These are phyloP conservation scores for Hemisphaericaspora xylofermentans DNA, from an alignment of 1,139 yeast genomes.

Conservation along the genomic window DNA sequence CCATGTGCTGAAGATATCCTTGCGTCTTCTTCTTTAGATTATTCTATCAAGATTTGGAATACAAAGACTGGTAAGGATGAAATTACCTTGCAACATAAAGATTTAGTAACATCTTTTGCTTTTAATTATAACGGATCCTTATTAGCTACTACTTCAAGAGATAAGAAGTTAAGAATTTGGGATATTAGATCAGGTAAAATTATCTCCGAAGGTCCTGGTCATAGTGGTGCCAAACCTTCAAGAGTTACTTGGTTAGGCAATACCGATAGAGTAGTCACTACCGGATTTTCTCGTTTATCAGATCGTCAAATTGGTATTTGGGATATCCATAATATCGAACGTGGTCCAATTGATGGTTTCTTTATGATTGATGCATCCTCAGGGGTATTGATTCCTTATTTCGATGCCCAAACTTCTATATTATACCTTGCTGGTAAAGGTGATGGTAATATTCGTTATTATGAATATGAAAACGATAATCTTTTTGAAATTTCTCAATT, in stretches of 20 bases:
- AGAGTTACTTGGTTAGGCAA: conserved; percentile 90
- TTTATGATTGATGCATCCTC: conserved; percentile 84
- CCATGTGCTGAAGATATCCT: conserved; percentile 85
- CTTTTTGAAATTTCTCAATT: conserved; percentile 81
- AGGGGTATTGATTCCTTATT: conserved; percentile 90
- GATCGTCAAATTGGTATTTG: conserved; percentile 95
- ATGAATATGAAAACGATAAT: conserved; percentile 80
- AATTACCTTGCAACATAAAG: conserved; percentile 79
- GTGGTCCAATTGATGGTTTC: conserved; percentile 89
- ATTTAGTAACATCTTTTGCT: conserved; percentile 84
- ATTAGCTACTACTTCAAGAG: conserved; percentile 90
- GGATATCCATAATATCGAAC: conserved; percentile 71
- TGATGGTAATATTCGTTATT: conserved; percentile 95
- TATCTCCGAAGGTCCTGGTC: conserved; percentile 84
- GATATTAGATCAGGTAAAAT: conserved; percentile 74
- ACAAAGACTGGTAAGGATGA: conserved; percentile 70
- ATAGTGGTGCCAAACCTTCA: conserved; percentile 87
- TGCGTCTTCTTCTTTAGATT: conserved; percentile 89
- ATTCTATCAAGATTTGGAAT: conserved; percentile 89
- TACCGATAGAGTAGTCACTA: conserved; percentile 79
- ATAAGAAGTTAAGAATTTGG: conserved; percentile 88
- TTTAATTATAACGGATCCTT: conserved; percentile 87
- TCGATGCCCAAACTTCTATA: conserved; percentile 75
- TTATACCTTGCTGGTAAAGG: conserved; percentile 95
- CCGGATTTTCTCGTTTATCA: conserved; percentile 92